Evolutionary conservation across 2,329 filamentous ascomycete species (phyloP), one percentile per base, ranked within the genome.

Genomic region (Sporothrix schenckii): DNA sequence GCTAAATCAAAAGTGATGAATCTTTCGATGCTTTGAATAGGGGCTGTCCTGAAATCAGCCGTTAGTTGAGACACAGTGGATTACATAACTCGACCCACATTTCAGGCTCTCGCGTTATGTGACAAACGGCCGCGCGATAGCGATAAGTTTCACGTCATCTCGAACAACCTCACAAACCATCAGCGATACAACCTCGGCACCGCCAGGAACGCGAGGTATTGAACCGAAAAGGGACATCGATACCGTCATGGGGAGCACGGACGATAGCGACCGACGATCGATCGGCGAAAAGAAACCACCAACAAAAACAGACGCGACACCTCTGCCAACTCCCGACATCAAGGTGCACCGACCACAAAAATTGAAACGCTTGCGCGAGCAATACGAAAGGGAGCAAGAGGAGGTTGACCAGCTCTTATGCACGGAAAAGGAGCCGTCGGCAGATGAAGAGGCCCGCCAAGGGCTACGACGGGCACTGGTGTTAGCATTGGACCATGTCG

Each of bases 401-500:
- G 53, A 14, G 6, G 44, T 24, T 2, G 41, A 56, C 27, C 52
- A 41, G 68, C 50, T 27, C 49, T 19, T 19, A 14, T 21, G 24
- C 10, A 41, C 66, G 2, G 47, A 52, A 9, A 66, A 53, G n/a
- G 19, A 56, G 39, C 70, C 53, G 4, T 72, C 70, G 5, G 60
- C 76, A 9, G 77, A 79, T 24, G 77, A 77, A 54, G 74, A 79
- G 72, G 77, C 80, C n/a, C 78, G 81, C 67, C 76, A 77, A 53
- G 81, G 83, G 1, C 79, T 90, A 34, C 82, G 83, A 60, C 84
- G 87, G 66, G 85, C 86, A 13, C 85, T 90, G 70, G 84, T 83
- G 0, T 76, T 89, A 70, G 83, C 83, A 3, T 77, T 90, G 39
- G 79, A 85, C 54, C 84, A 88, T 72, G 84, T 89, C 50, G 88